Evolutionary conservation across 352 stramenopile genomes (phyloP), one percentile per base, ranked within the genome.

Genomic region (Globisporangium alternatum): DNA sequence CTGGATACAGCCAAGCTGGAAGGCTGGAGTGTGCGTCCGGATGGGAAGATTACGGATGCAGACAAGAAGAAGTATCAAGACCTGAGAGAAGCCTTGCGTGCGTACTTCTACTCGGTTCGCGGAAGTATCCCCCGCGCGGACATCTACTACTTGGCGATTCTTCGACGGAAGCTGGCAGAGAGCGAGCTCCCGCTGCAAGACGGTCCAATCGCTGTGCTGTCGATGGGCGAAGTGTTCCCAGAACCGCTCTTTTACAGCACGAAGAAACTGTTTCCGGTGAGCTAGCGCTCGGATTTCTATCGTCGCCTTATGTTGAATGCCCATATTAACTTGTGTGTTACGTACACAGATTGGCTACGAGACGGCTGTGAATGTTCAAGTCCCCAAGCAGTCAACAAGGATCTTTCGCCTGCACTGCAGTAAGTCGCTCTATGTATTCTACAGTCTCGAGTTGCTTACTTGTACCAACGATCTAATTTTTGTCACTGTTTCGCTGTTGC

Each of bases 181-280:
- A 21, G 60, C 30, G 71, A 74, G 28, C 57, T 91, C 37, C 81
- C 83, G 9, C 69, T 92, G n/a, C 62, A 80, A 33, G 84, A 95
- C 55, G 86, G 86, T 30, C 81, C 86, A 3, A 91, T 95, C 44
- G 60, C 68, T 15, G 80, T 95, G 8, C 7, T 76, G 19, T 44
- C 71, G 13, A 57, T 92, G 30, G 86, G 86, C 1, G 53, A 63
- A 7, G 67, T 90, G 2, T 60, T 88, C 13, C 79, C 83, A 3
- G 86, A 90, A 48, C 67, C 82, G 33, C 71, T 84, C 3, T 93
- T 88, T 68, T 89, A 86, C 60, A 91, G 77, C 25, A 78, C 73
- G 37, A 90, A 91, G 64, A 90, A 90, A 52, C 66, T 95, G 3
- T 93, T 92, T 60, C 84, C 86, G 33, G 81, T 91, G 51, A 30